phyloP scores from a whole-genome alignment of 768 basidiomycete species.

The Gymnopilus dilepis region DNA sequence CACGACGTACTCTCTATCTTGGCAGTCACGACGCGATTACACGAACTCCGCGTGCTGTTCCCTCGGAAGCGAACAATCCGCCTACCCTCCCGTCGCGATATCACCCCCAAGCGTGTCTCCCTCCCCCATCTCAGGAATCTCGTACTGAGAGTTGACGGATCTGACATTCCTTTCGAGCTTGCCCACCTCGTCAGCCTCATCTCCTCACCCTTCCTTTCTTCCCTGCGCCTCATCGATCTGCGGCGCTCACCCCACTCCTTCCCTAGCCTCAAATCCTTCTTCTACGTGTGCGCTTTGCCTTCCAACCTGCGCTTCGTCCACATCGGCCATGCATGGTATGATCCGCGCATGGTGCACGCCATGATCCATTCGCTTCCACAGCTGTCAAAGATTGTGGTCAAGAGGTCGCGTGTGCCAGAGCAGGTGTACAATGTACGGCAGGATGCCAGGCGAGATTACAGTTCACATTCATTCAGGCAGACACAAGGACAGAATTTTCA shows the following conservation, averaged over 20 bases:
- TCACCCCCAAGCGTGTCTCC: conserved; percentile 37
- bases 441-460: conserved; percentile 3
- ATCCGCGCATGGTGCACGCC: conserved; percentile 43
- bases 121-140: conserved; percentile 55
- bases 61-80: conserved; percentile 39
- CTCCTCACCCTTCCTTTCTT: conserved; percentile 50
- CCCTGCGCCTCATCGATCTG: conserved; percentile 54
- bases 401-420: conserved; percentile 37
- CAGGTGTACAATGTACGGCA: conserved; percentile 37
- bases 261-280: conserved; percentile 50
- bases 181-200: conserved; percentile 55
- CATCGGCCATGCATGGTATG: conserved; percentile 54
- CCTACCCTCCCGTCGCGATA: conserved; percentile 32
- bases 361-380: conserved; percentile 39
- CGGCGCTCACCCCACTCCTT: conserved; percentile 43
- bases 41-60: conserved; percentile 62
- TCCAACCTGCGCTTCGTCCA: conserved; percentile 43
- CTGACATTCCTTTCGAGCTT: conserved; percentile 67
- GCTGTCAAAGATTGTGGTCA: conserved; percentile 39
- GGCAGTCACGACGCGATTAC: conserved; percentile 54
- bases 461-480: conserved; percentile 5
- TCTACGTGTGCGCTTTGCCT: conserved; percentile 48
- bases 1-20: conserved; percentile 65
- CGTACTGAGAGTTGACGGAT: conserved; percentile 54
- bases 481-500: conserved; percentile 9